A percentile compares a stretch with the other conserved stretches of the same genome.
Conservation (phyloP, 2,329 filamentous ascomycete species). For the Fusarium anguioides region DNA sequence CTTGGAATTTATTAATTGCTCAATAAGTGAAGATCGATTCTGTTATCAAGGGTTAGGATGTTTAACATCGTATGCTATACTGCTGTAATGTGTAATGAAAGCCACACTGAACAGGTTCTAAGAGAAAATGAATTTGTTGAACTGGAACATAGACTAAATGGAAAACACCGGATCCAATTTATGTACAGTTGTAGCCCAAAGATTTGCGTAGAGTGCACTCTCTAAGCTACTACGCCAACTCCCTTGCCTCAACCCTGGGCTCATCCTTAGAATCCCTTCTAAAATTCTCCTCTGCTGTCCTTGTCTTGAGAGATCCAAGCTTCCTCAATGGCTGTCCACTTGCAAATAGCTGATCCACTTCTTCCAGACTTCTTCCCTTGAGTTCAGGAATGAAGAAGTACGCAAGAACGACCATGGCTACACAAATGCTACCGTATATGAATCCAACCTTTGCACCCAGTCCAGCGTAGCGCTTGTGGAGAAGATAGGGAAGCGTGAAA, state of each 20-base stretch:
- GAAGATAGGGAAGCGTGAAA: slow-evolving; percentile 53
- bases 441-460: slow-evolving; percentile 53
- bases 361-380: slow-evolving; percentile 63
- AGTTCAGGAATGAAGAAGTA: slow-evolving; percentile 66
- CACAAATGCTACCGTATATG: slow-evolving; percentile 50
- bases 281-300: not conserved
- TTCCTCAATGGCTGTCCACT: slow-evolving; percentile 1
- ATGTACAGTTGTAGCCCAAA: no score
- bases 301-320: not conserved
- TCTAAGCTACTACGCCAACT: not conserved
- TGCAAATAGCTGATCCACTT: slow-evolving; percentile 60
- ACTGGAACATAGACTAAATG: no score
- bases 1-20: no score
- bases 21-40: no score
- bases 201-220: not conserved
- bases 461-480: slow-evolving; percentile 50
- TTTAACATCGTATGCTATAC: no score
- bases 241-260: accelerated
- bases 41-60: no score
- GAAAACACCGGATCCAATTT: no score
- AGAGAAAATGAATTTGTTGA: no score
- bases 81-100: no score
- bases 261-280: not conserved
- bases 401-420: not conserved
- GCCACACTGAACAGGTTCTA: no score